Evolutionary conservation across 2,329 filamentous ascomycete genomes (phyloP).

Genomic region (Cryphonectria naterciae): DNA sequence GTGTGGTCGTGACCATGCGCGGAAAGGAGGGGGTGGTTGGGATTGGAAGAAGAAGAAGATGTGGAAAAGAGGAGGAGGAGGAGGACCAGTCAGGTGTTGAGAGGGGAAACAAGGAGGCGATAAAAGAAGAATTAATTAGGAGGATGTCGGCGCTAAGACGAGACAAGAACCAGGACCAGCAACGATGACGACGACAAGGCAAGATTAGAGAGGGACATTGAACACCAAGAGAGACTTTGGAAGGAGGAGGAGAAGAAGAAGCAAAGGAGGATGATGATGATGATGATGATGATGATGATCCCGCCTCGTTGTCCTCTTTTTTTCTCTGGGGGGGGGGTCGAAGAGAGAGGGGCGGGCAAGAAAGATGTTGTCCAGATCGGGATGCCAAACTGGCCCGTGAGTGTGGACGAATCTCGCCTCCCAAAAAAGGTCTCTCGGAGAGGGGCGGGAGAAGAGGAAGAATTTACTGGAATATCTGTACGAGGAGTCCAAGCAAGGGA

Average conservation of each 20-base stretch:
- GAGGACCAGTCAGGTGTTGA: background rate
- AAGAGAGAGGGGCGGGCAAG: background rate
- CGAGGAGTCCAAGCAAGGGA: background rate
- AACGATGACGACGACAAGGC: background rate
- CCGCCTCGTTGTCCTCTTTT: background rate
- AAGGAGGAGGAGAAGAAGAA: background rate
- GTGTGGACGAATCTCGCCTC: background rate
- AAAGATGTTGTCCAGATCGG: background rate
- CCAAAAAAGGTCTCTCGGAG: background rate
- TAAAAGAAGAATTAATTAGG: background rate
- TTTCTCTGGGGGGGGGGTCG: no score
- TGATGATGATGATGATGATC: background rate
- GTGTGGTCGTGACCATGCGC: conserved; percentile 23
- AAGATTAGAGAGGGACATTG: background rate
- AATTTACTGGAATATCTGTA: background rate
- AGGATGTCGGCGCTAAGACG: background rate
- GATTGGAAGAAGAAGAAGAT: background rate
- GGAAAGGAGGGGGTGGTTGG: background rate
- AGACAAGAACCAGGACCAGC: background rate
- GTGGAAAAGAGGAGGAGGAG: background rate
- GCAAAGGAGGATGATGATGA: background rate
- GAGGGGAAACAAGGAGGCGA: background rate
- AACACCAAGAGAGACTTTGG: background rate
- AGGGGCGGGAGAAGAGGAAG: no score
- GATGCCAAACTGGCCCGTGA: conserved; percentile 6